Base-by-base conservation (phyloP, 2,329 filamentous ascomycete genomes). In the Fusarium euwallaceae region DNA sequence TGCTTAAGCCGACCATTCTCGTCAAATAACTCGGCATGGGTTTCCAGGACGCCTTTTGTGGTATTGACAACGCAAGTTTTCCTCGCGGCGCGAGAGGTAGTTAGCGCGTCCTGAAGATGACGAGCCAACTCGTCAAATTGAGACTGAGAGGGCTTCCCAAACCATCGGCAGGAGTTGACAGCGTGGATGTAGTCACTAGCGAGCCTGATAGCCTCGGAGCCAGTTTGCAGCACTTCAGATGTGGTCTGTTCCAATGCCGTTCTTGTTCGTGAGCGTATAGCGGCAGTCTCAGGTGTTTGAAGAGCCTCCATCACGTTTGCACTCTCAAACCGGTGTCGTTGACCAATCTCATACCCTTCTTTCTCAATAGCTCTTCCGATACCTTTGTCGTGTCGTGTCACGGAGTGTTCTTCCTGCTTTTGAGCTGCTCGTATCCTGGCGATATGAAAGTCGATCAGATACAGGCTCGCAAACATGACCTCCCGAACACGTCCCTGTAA, bases 401-500 rank as follows among this genome's bases (percentile, higher is more conserved):
- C 41, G 8, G 48, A 36, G 14, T 67, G 51, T 14, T 71, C 37
- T 9, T 80, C 66, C 12, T 69, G 67, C 32, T 78, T 81, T 17
- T 77, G 58, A 6, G 67, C 73, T 1, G 75, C 75, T 1, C 64
- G 70, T 41, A 80, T 32, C 5, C 81, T 80, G 2, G 78, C 74
- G 6, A 86, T 83, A 11, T 87, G 85, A 16, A 86, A 81, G n/a
- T 87, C 84, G 11, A 87, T 59, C 5, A 87, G 64, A 0, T 82
- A 82, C 0, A 86, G 27, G 7, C 78, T 80, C 0, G 80, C 76
- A 1, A 83, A 66, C 67, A 84, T 80, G 10, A 82, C 76, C 11
- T 83, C 78, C 0, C 85, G 80, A 0, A 86, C 70, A 0, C 80
- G 81, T 5, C 79, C 79, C 14, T 84, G 80, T 8, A 88, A 67